Evolutionary conservation across 2,329 filamentous ascomycete genomes (phyloP).

Genomic region (Colletotrichum limetticola): DNA sequence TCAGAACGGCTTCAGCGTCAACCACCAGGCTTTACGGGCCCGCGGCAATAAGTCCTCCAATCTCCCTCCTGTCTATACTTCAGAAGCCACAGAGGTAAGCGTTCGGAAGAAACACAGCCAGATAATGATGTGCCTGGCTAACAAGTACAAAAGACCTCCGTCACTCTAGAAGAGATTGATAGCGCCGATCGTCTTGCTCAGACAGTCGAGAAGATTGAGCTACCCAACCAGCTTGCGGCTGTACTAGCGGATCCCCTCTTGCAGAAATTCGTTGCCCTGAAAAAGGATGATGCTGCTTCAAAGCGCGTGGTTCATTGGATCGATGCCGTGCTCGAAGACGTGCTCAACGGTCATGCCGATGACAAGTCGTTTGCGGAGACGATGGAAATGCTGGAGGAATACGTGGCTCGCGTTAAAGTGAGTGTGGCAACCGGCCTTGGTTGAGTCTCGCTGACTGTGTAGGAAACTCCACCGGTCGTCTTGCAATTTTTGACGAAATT

Average conservation of each 20-base stretch:
- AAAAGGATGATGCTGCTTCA: conserved; percentile 62
- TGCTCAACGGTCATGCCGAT: conserved; percentile 62
- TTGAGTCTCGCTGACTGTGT: conserved; percentile 12
- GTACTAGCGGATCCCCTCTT: conserved; percentile 80
- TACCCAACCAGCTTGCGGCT: conserved; percentile 84
- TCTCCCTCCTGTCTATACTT: conserved; percentile 78
- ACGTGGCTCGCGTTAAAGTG: conserved; percentile 67
- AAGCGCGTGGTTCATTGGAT: conserved; percentile 70
- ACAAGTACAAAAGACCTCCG: conserved; percentile 58
- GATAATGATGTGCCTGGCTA: neutral
- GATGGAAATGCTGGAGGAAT: conserved; percentile 65
- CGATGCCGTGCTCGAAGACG: conserved; percentile 64
- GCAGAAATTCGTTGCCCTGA: conserved; percentile 79
- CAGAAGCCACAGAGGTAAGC: conserved; percentile 73
- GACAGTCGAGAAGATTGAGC: conserved; percentile 80
- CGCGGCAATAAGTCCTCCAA: conserved; percentile 58
- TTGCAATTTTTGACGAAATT: conserved; percentile 63
- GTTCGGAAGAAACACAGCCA: neutral
- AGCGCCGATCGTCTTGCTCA: conserved; percentile 75
- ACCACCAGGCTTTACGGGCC: conserved; percentile 54
- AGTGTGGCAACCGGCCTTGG: conserved; percentile 24
- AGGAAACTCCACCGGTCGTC: conserved; percentile 53
- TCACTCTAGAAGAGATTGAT: conserved; percentile 83
- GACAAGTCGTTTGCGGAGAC: conserved; percentile 63
- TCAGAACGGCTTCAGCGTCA: conserved; percentile 71